Base-by-base conservation (phyloP, 306 rosid genomes). In the Vicia sativa region DNA sequence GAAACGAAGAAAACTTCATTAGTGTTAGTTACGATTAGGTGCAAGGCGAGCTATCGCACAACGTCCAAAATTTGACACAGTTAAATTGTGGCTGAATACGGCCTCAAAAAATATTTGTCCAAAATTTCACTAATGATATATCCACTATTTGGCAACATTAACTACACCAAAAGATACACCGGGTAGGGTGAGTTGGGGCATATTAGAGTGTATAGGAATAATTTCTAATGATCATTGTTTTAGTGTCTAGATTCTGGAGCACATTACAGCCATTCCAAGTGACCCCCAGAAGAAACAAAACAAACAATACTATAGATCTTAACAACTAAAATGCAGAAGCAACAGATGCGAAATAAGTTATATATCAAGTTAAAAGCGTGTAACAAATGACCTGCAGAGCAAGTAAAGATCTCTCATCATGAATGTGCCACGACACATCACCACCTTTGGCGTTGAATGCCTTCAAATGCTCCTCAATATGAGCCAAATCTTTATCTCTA, bases 391-490 rank as follows among this genome's bases (percentile, higher is more conserved):
- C 98, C 96, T 89, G 95, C 8, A 92, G 88, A 48, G 98, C 96
- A 49, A 92, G 85, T 56, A 92, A 95, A 56, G 96, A 87, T 78
- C 98, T 85, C 85, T 92, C 98, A 60, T 92, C 98, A 39, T 92
- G 98, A 71, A 92, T 87, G 76, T 89, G 95, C 96, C 98, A 92
- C 4, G 96, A 87, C 63, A 89, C 95, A 68, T 92, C 95, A 37
- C 98, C 98, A 8, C 98, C 98, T 86, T 89, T 92, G 71, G 92
- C 90, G 86, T 92, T 89, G 87, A 89, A 92, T 35, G 89, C 92
- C 82, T 87, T 92, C 95, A 92, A 84, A 77, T 89, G 98, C 72
- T 74, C 89, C 84, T 86, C 98, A 65, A 92, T 89, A 80, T 92
- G 98, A 80, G 89, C 95, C 72, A 89, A 78, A 89, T 89, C 98